phyloP scores from a whole-genome alignment of 192 early-diverging fungal genomes.

The Rhizophlyctis rosea region DNA sequence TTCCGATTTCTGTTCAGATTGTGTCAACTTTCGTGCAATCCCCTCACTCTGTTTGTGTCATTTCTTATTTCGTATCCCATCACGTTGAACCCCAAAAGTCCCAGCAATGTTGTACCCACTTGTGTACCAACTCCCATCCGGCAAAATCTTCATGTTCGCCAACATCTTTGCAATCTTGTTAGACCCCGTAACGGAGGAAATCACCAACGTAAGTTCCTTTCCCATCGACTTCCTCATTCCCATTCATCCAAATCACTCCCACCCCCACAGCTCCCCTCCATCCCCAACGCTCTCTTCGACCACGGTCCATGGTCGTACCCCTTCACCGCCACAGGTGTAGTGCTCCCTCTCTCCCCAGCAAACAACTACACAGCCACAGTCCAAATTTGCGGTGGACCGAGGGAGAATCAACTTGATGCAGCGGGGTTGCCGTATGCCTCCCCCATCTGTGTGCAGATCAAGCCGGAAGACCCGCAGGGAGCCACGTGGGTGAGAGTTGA shows the following conservation, averaged over 20 bases:
- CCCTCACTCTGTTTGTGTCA: too few relatives aligned
- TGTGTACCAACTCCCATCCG: constrained; percentile 32
- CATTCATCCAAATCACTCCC: too few relatives aligned
- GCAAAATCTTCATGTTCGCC: constrained; percentile 38
- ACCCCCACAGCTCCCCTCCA: too few relatives aligned
- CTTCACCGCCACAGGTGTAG: constrained; percentile 31
- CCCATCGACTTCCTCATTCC: too few relatives aligned
- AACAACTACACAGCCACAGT: constrained; percentile 40
- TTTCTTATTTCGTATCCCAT: too few relatives aligned
- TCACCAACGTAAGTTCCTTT: constrained; percentile 14
- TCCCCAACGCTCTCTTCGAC: too few relatives aligned
- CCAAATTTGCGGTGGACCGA: constrained; percentile 39
- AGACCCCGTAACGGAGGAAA: constrained; percentile 21
- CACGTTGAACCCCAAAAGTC: too few relatives aligned
- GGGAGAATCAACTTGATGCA: neutral
- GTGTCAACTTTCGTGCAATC: too few relatives aligned
- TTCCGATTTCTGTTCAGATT: too few relatives aligned
- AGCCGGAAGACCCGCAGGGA: too few relatives aligned
- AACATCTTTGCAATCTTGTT: constrained; percentile 27
- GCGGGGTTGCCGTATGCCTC: too few relatives aligned
- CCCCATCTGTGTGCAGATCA: constrained; percentile 9
- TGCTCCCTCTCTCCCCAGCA: constrained; percentile 31
- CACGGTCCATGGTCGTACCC: too few relatives aligned
- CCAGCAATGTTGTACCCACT: constrained; percentile 23
- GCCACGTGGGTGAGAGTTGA: constrained; percentile 5